Evolutionary conservation across 1,284 basidiomycete species (phyloP), one percentile per base, ranked within the genome.

Genomic region (Meripilus lineatus): DNA sequence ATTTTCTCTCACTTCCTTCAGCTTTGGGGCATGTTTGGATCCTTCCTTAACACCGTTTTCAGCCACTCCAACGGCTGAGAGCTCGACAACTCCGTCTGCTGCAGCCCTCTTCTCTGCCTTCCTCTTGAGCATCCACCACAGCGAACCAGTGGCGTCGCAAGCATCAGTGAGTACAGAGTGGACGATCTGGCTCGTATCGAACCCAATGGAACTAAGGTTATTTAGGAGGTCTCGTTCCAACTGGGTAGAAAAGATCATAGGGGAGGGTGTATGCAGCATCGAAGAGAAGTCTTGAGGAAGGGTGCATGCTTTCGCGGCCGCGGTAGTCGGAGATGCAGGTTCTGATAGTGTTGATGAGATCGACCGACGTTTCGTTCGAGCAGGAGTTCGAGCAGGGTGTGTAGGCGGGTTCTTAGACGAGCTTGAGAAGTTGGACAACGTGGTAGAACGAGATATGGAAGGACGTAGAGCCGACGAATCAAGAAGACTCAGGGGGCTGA

Each of bases 81-180:
- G 32, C 18, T 38, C 23, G 15, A 44, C 24, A 25, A 30, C 28
- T 10, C 8, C n/a, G n/a, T 30, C 28, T 10, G 32, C 30, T 18
- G n/a, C n/a, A 42, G 37, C 25, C 46, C 74, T 79, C 57, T 79
- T 83, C 61, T 89, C 84, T 7, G 82, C 75, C 56, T 84, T 89
- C 53, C 84, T 78, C 57, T 88, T 83, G 40, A 99, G 68, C 74
- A 97, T 89, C 96, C 96, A 99, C 95, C 95, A 99, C 10, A 92
- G 69, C 1, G 94, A 92, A 8, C 93, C 89, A 5, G 88, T 80
- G 0, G 89, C 76, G 63, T 99, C 95, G 58, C 95, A 99, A 0
- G 96, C 95, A 64, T 97, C 81, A 21, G 78, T 87, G 36, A 89
- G 73, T 5, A 98, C 93, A 1, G 88, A 93, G 62, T 99, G 94